Conservation (phyloP, 768 basidiomycete genomes). For the Termitomyces sp. region DNA sequence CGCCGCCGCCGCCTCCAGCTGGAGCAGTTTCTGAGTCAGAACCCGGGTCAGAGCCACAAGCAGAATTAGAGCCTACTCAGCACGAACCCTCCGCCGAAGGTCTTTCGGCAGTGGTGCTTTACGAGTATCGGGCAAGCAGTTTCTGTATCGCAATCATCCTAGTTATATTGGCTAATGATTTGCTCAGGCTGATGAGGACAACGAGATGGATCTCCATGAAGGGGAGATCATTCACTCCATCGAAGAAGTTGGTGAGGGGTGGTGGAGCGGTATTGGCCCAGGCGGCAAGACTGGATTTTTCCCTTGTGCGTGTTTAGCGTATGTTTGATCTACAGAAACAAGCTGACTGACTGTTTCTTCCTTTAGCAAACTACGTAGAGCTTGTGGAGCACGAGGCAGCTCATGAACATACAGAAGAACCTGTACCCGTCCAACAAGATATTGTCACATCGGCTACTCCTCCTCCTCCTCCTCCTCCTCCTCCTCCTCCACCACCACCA, state of each 20-base stretch:
- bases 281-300: slow-evolving; percentile 79
- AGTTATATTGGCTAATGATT: background rate
- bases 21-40: background rate
- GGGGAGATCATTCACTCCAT: slow-evolving; percentile 80
- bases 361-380: slow-evolving; percentile 82
- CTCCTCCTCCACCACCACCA: slow-evolving; percentile 28
- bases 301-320: slow-evolving; percentile 52
- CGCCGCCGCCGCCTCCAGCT: background rate
- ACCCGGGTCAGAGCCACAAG: slow-evolving; percentile 14
- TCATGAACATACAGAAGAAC: slow-evolving; percentile 2
- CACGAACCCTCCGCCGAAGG: slow-evolving; percentile 33
- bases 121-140: slow-evolving; percentile 64
- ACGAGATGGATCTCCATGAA: slow-evolving; percentile 76
- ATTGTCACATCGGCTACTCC: slow-evolving; percentile 38
- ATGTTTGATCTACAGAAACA: background rate
- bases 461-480: slow-evolving; percentile 55
- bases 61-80: slow-evolving; percentile 9
- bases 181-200: slow-evolving; percentile 70
- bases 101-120: slow-evolving; percentile 68
- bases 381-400: slow-evolving; percentile 39
- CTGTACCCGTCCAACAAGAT: slow-evolving; percentile 28
- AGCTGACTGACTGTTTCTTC: background rate
- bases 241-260: slow-evolving; percentile 82
- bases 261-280: slow-evolving; percentile 81
- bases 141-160: background rate